A percentile compares a stretch with the other conserved stretches of the same genome.
These are phyloP conservation scores for Tuber indicum DNA, from an alignment of 495 filamentous ascomycete species.

Conservation along the genomic window DNA sequence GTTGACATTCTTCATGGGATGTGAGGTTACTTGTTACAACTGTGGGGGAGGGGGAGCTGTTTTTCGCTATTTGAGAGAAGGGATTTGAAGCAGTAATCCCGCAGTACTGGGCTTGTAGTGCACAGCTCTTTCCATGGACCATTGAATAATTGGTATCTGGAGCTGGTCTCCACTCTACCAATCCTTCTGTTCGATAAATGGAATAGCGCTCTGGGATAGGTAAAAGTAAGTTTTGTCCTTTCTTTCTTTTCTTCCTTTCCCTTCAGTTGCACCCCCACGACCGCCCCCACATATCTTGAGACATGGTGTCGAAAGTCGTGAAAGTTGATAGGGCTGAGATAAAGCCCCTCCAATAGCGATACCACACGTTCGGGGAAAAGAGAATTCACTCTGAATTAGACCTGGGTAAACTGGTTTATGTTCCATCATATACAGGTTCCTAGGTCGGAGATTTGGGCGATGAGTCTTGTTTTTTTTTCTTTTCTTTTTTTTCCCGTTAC, in stretches of 20 bases:
- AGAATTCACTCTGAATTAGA: background rate
- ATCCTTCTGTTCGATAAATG: background rate
- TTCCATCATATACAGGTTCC: background rate
- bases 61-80: background rate
- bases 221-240: background rate
- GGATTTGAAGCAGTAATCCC: background rate
- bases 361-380: background rate
- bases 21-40: background rate
- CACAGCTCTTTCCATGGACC: background rate
- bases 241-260: background rate
- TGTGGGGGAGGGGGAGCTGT: background rate
- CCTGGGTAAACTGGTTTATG: constrained; percentile 1
- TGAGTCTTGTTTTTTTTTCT: too few species aligned
- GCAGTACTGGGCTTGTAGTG: background rate
- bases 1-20: background rate
- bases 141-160: background rate
- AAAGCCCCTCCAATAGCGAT: background rate
- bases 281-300: background rate
- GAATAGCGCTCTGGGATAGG: background rate
- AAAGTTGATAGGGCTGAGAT: background rate
- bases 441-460: background rate
- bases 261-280: background rate
- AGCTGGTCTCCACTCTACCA: background rate
- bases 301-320: background rate
- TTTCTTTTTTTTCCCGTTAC: background rate